phyloP scores from a whole-genome alignment of 1,284 basidiomycete genomes.

The Stygiomarasmius scandens region DNA sequence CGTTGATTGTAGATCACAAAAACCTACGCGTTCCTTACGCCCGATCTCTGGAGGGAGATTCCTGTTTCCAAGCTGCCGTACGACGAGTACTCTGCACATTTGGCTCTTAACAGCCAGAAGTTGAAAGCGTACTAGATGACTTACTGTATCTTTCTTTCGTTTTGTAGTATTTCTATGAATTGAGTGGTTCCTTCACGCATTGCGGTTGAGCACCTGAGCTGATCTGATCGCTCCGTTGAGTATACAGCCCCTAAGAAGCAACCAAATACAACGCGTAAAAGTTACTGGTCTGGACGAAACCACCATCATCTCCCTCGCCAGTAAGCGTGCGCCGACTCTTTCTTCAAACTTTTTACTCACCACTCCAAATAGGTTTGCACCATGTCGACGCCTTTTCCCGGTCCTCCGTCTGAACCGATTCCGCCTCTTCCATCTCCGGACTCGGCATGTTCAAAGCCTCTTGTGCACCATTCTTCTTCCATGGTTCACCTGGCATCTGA shows the following conservation, averaged over 20 bases:
- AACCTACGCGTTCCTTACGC: constrained; percentile 97
- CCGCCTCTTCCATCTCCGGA: constrained; percentile 9
- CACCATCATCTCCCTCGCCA: constrained; percentile 12
- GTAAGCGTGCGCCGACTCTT: constrained; percentile 2
- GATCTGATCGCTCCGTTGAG: neutral
- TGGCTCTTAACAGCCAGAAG: constrained; percentile 83
- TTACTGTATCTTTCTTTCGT: constrained; percentile 15
- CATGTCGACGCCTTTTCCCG: constrained; percentile 3
- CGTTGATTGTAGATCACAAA: constrained; percentile 77
- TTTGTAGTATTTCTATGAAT: constrained; percentile 20
- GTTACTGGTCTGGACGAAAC: no score
- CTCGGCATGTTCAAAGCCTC: neutral
- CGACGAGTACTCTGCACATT: constrained; percentile 92
- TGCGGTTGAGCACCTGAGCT: neutral
- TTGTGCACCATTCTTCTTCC: constrained; percentile 5
- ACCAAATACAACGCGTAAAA: no score
- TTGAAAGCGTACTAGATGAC: constrained; percentile 78
- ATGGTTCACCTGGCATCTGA: constrained; percentile 7
- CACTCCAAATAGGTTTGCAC: neutral
- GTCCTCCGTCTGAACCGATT: constrained; percentile 12
- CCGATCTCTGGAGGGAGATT: constrained; percentile 97
- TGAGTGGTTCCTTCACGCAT: neutral
- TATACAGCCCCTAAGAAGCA: constrained; percentile 1
- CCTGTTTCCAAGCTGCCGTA: constrained; percentile 87
- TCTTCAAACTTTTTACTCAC: neutral